Conservation (phyloP, 1,139 yeast genomes). For the Kodamaea alishanica region DNA sequence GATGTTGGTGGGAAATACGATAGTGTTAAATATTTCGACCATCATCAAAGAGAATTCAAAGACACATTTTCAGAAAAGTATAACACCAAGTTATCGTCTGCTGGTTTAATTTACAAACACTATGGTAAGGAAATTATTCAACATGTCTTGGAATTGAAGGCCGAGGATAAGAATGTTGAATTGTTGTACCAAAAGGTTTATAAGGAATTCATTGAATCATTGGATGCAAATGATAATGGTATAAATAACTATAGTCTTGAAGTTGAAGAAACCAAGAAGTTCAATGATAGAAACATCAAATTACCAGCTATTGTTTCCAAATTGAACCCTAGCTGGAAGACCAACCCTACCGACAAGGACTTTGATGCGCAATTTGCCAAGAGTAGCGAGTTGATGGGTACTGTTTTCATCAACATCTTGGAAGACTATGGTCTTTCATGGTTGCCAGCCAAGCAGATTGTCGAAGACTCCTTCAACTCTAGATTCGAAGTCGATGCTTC, state of each 20-base stretch:
- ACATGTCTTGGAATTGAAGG: constrained; percentile 32
- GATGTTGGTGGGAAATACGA: constrained; percentile 96
- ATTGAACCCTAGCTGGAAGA: constrained; percentile 85
- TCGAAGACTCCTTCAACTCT: constrained; percentile 59
- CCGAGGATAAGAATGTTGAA: constrained; percentile 44
- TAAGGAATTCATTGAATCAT: constrained; percentile 75
- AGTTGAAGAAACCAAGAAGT: constrained; percentile 39
- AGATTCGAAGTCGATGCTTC: constrained; percentile 54
- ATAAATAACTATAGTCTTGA: constrained; percentile 64
- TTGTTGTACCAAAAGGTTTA: constrained; percentile 71
- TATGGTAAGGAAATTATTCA: constrained; percentile 79
- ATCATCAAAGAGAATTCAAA: constrained; percentile 74
- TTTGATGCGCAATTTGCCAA: constrained; percentile 63
- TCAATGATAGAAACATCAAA: constrained; percentile 58
- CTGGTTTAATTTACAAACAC: constrained; percentile 91
- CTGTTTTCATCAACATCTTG: constrained; percentile 64
- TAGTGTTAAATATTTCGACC: constrained; percentile 83
- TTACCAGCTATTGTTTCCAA: constrained; percentile 74
- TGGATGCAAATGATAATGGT: constrained; percentile 97
- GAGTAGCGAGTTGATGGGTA: constrained; percentile 83
- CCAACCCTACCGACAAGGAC: constrained; percentile 57
- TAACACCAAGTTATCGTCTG: constrained; percentile 80
- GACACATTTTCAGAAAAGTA: constrained; percentile 35
- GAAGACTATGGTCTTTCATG: constrained; percentile 78
- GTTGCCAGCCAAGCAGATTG: constrained; percentile 85